A percentile compares a stretch with the other conserved stretches of the same genome.
Evolutionary conservation across 2,329 filamentous ascomycete genomes (phyloP).

Genomic region (Chaetomium globosum): DNA sequence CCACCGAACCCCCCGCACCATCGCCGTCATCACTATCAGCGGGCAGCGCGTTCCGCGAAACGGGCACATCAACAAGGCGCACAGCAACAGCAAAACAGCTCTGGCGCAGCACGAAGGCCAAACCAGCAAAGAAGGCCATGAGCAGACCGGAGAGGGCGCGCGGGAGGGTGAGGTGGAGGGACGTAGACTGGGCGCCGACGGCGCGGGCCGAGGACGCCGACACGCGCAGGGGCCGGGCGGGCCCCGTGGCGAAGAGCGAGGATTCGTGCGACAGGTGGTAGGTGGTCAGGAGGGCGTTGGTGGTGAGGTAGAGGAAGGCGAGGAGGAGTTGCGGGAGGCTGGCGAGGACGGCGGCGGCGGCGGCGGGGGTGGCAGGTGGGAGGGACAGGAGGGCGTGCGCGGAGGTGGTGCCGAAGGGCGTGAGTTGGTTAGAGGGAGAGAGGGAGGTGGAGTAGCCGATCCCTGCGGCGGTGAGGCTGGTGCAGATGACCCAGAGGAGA

Average conservation of each 20-base stretch:
- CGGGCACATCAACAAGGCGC: constrained; percentile 31
- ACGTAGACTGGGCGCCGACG: constrained; percentile 50
- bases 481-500: constrained; percentile 46
- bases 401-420: constrained; percentile 46
- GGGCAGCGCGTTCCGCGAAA: background rate
- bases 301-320: constrained; percentile 51
- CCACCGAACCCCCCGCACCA: background rate
- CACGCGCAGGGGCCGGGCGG: constrained; percentile 48
- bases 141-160: constrained; percentile 51
- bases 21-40: background rate
- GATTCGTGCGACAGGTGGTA: constrained; percentile 57
- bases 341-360: constrained; percentile 45
- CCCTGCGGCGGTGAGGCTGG: constrained; percentile 45
- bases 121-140: constrained; percentile 48
- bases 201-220: constrained; percentile 44
- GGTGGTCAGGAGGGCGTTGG: constrained; percentile 52
- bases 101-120: constrained; percentile 53
- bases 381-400: constrained; percentile 41
- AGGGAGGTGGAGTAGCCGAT: constrained; percentile 44
- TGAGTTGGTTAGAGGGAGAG: constrained; percentile 41
- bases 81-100: constrained; percentile 46
- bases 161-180: constrained; percentile 55
- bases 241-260: constrained; percentile 47
- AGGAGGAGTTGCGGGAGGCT: constrained; percentile 54
- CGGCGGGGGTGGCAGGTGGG: constrained; percentile 28